These are phyloP conservation scores for Talaromyces atroroseus DNA, from an alignment of 2,329 filamentous ascomycete genomes.

Conservation along the genomic window DNA sequence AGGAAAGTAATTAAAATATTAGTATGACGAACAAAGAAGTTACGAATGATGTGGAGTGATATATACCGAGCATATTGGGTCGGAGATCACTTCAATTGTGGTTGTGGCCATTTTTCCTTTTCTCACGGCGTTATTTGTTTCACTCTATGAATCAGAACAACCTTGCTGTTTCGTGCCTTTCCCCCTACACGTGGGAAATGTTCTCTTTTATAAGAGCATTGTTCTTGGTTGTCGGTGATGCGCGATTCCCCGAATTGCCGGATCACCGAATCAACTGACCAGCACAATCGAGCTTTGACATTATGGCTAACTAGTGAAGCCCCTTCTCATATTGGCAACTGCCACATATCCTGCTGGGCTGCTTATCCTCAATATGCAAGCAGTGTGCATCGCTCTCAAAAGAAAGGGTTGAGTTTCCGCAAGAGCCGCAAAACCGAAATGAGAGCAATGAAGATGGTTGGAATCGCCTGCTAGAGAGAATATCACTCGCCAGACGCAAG, in stretches of 20 bases:
- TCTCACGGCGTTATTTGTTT: not conserved
- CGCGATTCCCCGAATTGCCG: conserved; percentile 7
- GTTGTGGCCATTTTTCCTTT: conserved; percentile 2
- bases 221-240: not conserved
- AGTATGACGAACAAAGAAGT: not conserved
- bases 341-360: too few species aligned
- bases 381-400: conserved; percentile 4
- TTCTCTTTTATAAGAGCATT: too few species aligned
- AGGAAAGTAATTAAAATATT: not conserved
- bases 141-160: not conserved
- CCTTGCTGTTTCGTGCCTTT: not conserved
- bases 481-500: not conserved
- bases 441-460: conserved; percentile 1
- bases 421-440: not conserved
- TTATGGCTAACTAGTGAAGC: too few species aligned
- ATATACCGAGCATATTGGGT: conserved; percentile 10
- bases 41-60: not conserved
- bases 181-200: not conserved
- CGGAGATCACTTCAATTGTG: conserved; percentile 4
- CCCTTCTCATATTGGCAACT: too few species aligned
- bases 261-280: conserved; percentile 4
- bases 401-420: not conserved
- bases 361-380: not conserved
- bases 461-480: conserved; percentile 3
- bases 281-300: not conserved